These are phyloP conservation scores for Chlamydomonas schloesseri DNA, from an alignment of 139 green algal genomes.

Conservation along the genomic window DNA sequence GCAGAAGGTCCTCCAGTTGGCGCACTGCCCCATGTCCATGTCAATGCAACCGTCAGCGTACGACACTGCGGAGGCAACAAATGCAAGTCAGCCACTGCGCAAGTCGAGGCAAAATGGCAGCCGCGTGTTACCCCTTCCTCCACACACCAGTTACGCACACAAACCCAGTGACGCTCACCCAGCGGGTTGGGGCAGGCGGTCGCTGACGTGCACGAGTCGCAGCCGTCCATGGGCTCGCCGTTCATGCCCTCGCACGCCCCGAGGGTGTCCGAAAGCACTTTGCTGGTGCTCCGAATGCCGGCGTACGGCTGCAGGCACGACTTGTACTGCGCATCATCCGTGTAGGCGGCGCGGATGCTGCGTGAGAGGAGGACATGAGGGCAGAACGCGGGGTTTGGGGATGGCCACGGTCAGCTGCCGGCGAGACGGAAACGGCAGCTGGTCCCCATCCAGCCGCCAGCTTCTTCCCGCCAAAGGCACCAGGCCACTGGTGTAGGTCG, in stretches of 20 bases:
- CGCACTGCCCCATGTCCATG: conserved; percentile 29
- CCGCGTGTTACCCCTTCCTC: too few species aligned
- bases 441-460: too few species aligned
- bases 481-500: too few species aligned
- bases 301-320: conserved; percentile 12
- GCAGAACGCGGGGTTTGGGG: not conserved
- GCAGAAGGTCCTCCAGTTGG: not conserved
- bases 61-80: not conserved
- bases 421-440: not conserved
- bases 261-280: not conserved
- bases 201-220: not conserved
- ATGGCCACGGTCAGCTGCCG: too few species aligned
- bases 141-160: too few species aligned
- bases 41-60: conserved; percentile 11
- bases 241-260: not conserved
- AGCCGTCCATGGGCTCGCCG: conserved; percentile 3
- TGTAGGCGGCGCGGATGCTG: not conserved
- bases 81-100: not conserved
- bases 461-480: too few species aligned
- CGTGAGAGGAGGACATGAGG: too few species aligned
- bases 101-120: too few species aligned
- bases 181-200: not conserved
- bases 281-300: not conserved
- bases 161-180: too few species aligned
- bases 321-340: not conserved